A percentile compares a stretch with the other conserved stretches of the same genome.
These are phyloP conservation scores for Tolypocladium amazonense DNA, from an alignment of 2,329 filamentous ascomycete genomes.

Conservation along the genomic window DNA sequence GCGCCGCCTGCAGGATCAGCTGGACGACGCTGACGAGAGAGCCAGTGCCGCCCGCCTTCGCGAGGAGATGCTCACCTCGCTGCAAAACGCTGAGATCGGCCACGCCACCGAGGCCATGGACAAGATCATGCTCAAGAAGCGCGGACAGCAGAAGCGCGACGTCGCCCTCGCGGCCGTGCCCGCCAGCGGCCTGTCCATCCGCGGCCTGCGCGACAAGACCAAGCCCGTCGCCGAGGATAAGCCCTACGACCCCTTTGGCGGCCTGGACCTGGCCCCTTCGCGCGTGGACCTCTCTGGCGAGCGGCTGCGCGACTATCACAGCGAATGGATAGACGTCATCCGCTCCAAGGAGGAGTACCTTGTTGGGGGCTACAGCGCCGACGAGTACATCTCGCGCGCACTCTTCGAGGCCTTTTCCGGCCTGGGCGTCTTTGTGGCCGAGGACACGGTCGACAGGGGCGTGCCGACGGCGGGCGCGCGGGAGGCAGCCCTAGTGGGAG, in stretches of 20 bases:
- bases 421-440: constrained; percentile 74
- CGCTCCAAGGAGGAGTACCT: constrained; percentile 54
- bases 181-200: constrained; percentile 48
- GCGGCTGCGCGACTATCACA: constrained; percentile 56
- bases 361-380: constrained; percentile 74
- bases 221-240: constrained; percentile 43
- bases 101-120: constrained; percentile 48
- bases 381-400: constrained; percentile 71
- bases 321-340: constrained; percentile 59
- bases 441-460: constrained; percentile 48
- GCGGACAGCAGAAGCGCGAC: constrained; percentile 40
- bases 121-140: constrained; percentile 63
- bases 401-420: constrained; percentile 87
- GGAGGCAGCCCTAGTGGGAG: constrained; percentile 20
- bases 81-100: constrained; percentile 50
- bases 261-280: constrained; percentile 54
- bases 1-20: constrained; percentile 49
- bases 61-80: constrained; percentile 58
- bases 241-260: constrained; percentile 83
- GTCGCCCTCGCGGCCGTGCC: constrained; percentile 19
- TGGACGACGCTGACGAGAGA: constrained; percentile 63
- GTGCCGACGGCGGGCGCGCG: constrained; percentile 22
- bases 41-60: constrained; percentile 51
- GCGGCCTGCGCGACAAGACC: constrained; percentile 62
- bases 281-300: constrained; percentile 50